phyloP scores from a whole-genome alignment of 768 basidiomycete genomes.

The Tricholoma sp. region DNA sequence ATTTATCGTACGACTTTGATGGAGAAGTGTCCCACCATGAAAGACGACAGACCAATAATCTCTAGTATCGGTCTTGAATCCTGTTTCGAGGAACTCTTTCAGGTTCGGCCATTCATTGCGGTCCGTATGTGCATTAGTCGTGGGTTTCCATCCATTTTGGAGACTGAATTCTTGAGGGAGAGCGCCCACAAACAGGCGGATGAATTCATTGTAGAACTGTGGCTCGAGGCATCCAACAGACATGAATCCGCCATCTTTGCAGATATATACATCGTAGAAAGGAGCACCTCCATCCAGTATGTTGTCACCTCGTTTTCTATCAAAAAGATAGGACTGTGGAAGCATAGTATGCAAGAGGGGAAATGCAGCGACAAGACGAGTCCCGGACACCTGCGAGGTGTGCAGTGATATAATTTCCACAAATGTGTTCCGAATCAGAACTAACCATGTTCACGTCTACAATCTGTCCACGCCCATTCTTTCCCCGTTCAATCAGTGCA shows the following conservation, averaged over 20 bases:
- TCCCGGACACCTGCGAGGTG: constrained; percentile 62
- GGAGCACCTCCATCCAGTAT: constrained; percentile 74
- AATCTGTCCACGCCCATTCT: constrained; percentile 67
- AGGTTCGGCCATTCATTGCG: constrained; percentile 53
- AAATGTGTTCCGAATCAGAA: background rate
- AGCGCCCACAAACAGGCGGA: constrained; percentile 46
- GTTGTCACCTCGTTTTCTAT: constrained; percentile 48
- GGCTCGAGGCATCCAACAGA: constrained; percentile 74
- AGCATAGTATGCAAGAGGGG: constrained; percentile 50
- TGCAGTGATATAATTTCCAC: background rate
- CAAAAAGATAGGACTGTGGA: constrained; percentile 29
- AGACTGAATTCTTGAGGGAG: constrained; percentile 41
- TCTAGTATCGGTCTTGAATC: constrained; percentile 54
- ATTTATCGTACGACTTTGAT: background rate
- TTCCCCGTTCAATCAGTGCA: constrained; percentile 63
- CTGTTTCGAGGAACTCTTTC: constrained; percentile 52
- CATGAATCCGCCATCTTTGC: constrained; percentile 71
- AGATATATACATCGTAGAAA: constrained; percentile 71
- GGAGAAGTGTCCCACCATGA: constrained; percentile 41
- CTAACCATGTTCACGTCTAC: constrained; percentile 73
- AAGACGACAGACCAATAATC: constrained; percentile 70
- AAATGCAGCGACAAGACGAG: constrained; percentile 72
- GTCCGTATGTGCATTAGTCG: constrained; percentile 37
- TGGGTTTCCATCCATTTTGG: constrained; percentile 52
- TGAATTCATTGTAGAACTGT: constrained; percentile 61